phyloP scores from a whole-genome alignment of 352 stramenopile species.

The Phytophthora vignae region DNA sequence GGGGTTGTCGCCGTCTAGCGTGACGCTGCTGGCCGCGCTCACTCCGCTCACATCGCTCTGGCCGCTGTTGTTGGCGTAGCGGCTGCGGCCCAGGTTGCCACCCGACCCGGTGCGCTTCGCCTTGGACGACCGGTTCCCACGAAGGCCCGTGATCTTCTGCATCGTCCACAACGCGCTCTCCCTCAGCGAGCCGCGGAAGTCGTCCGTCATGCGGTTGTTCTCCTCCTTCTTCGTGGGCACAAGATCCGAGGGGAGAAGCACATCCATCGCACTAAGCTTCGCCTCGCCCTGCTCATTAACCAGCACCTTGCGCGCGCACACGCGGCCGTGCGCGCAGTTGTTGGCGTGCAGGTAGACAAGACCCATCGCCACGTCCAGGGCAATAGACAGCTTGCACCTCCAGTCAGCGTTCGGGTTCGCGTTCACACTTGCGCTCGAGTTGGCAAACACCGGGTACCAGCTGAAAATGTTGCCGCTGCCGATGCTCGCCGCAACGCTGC shows the following conservation, averaged over 20 bases:
- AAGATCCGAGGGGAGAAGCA: slow-evolving; percentile 48
- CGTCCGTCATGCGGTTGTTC: slow-evolving; percentile 20
- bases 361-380: slow-evolving; percentile 81
- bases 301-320: slow-evolving; percentile 73
- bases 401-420: slow-evolving; percentile 60
- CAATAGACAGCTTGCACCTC: slow-evolving; percentile 81
- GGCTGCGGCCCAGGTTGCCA: slow-evolving; percentile 24
- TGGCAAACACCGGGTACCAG: slow-evolving; percentile 55
- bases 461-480: slow-evolving; percentile 62
- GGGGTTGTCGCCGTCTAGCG: slow-evolving; percentile 33
- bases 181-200: slow-evolving; percentile 54
- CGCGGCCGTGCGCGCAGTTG: slow-evolving; percentile 64
- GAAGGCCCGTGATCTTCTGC: slow-evolving; percentile 43
- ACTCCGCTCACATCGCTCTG: slow-evolving; percentile 41
- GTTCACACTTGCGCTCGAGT: slow-evolving; percentile 46
- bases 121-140: slow-evolving; percentile 16
- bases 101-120: slow-evolving; percentile 14
- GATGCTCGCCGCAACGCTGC: slow-evolving; percentile 40
- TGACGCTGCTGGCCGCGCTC: slow-evolving; percentile 33
- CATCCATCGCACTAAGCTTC: slow-evolving; percentile 79
- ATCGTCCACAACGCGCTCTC: slow-evolving; percentile 56
- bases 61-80: slow-evolving; percentile 40
- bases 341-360: slow-evolving; percentile 79
- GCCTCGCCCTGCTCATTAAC: slow-evolving; percentile 80
- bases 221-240: slow-evolving; percentile 13